Conservation (phyloP, 306 rosid genomes). For the Inga oerstediana region DNA sequence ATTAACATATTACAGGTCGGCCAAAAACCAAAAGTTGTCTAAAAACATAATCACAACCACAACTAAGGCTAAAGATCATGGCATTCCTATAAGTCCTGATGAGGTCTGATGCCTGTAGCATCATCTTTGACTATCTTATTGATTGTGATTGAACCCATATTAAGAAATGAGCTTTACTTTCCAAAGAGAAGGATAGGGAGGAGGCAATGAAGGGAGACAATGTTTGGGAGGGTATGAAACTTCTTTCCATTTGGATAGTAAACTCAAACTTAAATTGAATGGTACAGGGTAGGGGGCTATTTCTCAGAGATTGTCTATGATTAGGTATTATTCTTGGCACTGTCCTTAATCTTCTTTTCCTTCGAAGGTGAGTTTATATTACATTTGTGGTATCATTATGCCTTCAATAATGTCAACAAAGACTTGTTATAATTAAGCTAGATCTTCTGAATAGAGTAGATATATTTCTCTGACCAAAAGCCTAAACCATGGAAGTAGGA, state of each 20-base stretch:
- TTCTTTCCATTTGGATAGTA: neutral
- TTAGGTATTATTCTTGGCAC: neutral
- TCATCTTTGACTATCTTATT: constrained; percentile 19
- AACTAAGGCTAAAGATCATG: constrained; percentile 92
- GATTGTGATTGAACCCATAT: too few species aligned
- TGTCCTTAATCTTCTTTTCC: neutral
- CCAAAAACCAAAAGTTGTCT: constrained; percentile 81
- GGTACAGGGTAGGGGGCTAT: neutral
- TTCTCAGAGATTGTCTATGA: neutral
- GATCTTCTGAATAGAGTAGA: neutral
- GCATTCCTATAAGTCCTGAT: constrained; percentile 83
- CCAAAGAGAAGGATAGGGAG: neutral
- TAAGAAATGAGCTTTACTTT: neutral
- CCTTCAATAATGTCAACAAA: constrained; percentile 17
- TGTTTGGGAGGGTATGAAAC: neutral
- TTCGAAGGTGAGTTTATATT: neutral
- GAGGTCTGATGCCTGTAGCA: constrained; percentile 56
- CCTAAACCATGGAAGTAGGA: constrained; percentile 1
- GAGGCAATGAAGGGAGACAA: neutral
- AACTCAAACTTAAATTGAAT: constrained; percentile 1
- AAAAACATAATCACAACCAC: constrained; percentile 88
- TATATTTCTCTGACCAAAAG: neutral
- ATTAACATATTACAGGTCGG: constrained; percentile 57
- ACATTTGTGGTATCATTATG: constrained; percentile 10
- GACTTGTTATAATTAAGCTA: neutral